These are phyloP conservation scores for Vitellaria paradoxa DNA, from an alignment of 179 eudicot genomes.

Conservation along the genomic window DNA sequence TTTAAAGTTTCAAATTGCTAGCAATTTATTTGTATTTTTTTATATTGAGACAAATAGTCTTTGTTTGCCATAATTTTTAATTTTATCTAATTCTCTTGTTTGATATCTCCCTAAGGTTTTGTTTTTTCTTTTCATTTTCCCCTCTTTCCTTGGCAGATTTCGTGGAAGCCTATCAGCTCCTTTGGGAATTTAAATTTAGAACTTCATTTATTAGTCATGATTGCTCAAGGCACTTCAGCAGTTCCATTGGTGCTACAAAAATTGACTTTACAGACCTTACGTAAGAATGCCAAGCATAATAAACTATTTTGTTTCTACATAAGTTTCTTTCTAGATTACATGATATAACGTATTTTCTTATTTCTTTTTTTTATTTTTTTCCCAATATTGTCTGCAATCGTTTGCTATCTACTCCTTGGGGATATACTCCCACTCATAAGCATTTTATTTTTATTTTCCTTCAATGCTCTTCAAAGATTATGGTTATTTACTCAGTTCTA, in stretches of 20 bases:
- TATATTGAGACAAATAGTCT: not conserved
- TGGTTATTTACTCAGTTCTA: not conserved
- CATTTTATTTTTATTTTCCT: not conserved
- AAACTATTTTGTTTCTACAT: not conserved
- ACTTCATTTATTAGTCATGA: constrained; percentile 18
- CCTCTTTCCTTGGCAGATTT: constrained; percentile 30
- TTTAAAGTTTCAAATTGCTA: not conserved
- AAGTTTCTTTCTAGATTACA: not conserved
- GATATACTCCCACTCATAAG: not conserved
- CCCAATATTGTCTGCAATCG: not conserved
- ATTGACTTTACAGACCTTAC: constrained; percentile 88
- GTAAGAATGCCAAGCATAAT: constrained; percentile 40
- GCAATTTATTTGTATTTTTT: not conserved
- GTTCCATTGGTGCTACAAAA: constrained; percentile 32
- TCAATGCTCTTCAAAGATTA: not conserved
- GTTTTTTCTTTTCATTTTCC: constrained; percentile 1
- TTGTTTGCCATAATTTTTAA: not conserved
- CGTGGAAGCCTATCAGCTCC: constrained; percentile 13
- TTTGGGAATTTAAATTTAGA: constrained; percentile 23
- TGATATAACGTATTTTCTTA: not conserved
- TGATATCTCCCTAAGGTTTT: constrained; percentile 7
- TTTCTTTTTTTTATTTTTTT: not conserved
- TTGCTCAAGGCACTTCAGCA: constrained; percentile 43
- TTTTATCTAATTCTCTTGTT: not conserved
- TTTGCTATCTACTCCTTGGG: constrained; percentile 7